Evolutionary conservation across 306 rosid genomes (phyloP).

Genomic region (Vigna radiata): DNA sequence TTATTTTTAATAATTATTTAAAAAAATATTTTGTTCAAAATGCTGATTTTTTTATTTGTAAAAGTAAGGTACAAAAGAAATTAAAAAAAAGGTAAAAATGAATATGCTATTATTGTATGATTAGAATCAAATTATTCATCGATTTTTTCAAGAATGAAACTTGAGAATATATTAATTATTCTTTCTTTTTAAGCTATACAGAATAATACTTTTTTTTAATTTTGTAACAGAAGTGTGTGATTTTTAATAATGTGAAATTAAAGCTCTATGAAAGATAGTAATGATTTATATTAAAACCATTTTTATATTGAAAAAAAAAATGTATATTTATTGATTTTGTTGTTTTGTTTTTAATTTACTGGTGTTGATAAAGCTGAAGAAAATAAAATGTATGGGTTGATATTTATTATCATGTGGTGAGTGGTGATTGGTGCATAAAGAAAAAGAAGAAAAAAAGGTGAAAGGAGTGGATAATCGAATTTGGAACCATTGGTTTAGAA

Average conservation of each 20-base stretch:
- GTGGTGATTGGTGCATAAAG: conserved; percentile 30
- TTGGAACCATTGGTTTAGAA: conserved; percentile 42
- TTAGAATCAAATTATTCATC: too few species aligned
- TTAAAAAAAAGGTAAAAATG: background rate
- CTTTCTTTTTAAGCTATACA: background rate
- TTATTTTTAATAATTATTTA: too few species aligned
- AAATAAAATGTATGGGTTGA: conserved; percentile 30
- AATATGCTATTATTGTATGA: background rate
- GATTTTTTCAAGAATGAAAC: background rate
- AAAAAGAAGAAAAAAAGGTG: background rate
- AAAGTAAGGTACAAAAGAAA: background rate
- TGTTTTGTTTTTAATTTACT: background rate
- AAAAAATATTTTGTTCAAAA: background rate
- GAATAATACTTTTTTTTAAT: too few species aligned
- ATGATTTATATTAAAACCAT: too few species aligned
- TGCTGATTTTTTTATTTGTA: background rate
- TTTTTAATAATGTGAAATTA: too few species aligned
- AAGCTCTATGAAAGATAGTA: too few species aligned
- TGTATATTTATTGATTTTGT: background rate
- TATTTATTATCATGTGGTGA: conserved; percentile 34
- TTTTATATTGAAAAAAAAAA: too few species aligned
- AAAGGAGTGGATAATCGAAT: conserved; percentile 46
- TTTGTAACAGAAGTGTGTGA: too few species aligned
- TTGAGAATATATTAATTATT: background rate
- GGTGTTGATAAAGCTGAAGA: background rate